Conservation (phyloP, 2,329 filamentous ascomycete genomes). For the Dactylellina parvicollis region DNA sequence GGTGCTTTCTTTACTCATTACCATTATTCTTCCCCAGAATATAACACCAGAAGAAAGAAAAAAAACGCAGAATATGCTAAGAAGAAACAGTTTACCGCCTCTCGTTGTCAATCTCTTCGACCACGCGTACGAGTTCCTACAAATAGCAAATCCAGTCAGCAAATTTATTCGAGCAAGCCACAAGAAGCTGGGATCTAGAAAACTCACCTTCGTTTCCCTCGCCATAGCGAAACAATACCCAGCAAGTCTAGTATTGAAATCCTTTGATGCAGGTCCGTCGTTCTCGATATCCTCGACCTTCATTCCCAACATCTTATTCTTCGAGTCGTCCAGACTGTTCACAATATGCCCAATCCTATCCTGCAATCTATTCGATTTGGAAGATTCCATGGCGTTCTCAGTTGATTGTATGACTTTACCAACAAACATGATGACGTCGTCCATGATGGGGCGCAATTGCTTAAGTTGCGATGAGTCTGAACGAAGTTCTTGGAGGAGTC, state of each 20-base stretch:
- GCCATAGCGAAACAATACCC: conserved; percentile 89
- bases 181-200: background rate
- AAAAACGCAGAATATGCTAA: background rate
- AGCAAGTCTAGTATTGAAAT: conserved; percentile 76
- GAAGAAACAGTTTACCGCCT: conserved; percentile 7
- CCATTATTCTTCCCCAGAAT: conserved; percentile 21
- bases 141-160: conserved; percentile 13
- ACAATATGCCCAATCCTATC: conserved; percentile 64
- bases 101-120: conserved; percentile 58
- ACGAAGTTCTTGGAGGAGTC: conserved; percentile 78
- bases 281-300: conserved; percentile 71
- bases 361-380: conserved; percentile 20
- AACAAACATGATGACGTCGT: conserved; percentile 75
- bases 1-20: conserved; percentile 27
- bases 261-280: conserved; percentile 66
- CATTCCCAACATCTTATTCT: conserved; percentile 73
- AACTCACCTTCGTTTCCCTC: conserved; percentile 75
- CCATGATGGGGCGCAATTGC: conserved; percentile 71
- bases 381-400: conserved; percentile 65
- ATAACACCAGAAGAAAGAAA: background rate
- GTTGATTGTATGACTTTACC: conserved; percentile 75
- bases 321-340: conserved; percentile 66
- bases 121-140: conserved; percentile 56
- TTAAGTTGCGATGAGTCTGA: conserved; percentile 69
- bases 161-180: background rate